Conservation (phyloP, 2,329 filamentous ascomycete species). For the Pseudocercospora fijiensis region DNA sequence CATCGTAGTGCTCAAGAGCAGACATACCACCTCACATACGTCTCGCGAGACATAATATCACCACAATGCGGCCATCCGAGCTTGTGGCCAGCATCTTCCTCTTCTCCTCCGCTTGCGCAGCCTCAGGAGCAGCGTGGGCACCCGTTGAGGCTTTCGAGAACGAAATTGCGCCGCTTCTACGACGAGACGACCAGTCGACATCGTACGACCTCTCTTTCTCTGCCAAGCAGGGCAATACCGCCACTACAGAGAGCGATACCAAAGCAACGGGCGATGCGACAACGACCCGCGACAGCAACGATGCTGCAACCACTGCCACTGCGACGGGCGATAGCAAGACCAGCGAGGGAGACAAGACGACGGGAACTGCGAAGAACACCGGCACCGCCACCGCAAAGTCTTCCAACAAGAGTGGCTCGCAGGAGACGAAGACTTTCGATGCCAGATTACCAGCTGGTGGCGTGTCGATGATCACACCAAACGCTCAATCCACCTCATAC, state of each 20-base stretch:
- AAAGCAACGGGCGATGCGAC: slow-evolving; percentile 21
- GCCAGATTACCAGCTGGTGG: slow-evolving; percentile 58
- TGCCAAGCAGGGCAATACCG: slow-evolving; percentile 28
- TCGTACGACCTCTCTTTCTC: slow-evolving; percentile 29
- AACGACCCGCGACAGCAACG: slow-evolving; percentile 24
- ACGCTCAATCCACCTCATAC: slow-evolving; percentile 52
- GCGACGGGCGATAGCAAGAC: slow-evolving; percentile 13
- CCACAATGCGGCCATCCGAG: slow-evolving; percentile 38
- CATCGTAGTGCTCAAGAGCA: slow-evolving; percentile 10
- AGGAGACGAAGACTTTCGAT: slow-evolving; percentile 49
- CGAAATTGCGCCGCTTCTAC: slow-evolving; percentile 32
- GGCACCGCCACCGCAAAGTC: slow-evolving; percentile 22
- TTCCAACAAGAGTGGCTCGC: slow-evolving; percentile 22
- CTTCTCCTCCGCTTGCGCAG: slow-evolving; percentile 35
- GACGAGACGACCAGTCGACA: slow-evolving; percentile 28
- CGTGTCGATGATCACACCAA: slow-evolving; percentile 61
- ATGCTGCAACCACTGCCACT: slow-evolving; percentile 12
- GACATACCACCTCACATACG: not conserved
- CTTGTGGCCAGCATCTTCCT: slow-evolving; percentile 36
- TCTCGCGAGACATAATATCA: slow-evolving; percentile 9
- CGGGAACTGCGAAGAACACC: slow-evolving; percentile 26
- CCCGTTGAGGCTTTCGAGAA: slow-evolving; percentile 31
- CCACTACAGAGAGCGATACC: slow-evolving; percentile 27
- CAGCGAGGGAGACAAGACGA: slow-evolving; percentile 21
- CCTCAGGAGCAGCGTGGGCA: slow-evolving; percentile 33